Percentiles rank a stretch among this genome's conserved stretches.
Evolutionary conservation across 176 grass and related monocot species (phyloP).

Genomic region (Oryza punctata): DNA sequence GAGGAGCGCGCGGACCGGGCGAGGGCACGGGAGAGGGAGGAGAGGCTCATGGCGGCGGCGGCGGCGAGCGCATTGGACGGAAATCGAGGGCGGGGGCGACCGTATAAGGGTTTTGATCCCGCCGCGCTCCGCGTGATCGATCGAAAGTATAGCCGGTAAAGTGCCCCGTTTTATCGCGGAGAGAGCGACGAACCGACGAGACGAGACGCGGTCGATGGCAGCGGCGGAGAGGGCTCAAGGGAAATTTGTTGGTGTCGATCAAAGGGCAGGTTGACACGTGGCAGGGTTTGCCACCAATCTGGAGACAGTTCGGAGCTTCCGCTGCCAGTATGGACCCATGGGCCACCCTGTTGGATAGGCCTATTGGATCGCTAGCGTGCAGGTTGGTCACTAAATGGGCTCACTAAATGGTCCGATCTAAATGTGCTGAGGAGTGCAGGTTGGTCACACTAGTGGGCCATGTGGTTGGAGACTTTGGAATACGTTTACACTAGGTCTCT

Average conservation of each 20-base stretch:
- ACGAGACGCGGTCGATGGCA: background rate
- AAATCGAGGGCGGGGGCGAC: background rate
- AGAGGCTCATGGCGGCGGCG: slow-evolving; percentile 58
- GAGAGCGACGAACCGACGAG: slow-evolving; percentile 13
- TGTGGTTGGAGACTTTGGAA: too few species aligned
- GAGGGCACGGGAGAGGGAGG: slow-evolving; percentile 64
- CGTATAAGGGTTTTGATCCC: slow-evolving; percentile 24
- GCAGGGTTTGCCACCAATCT: background rate
- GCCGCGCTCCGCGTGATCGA: slow-evolving; percentile 17
- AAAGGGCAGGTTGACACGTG: slow-evolving; percentile 32
- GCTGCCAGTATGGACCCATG: too few species aligned
- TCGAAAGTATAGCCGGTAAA: too few species aligned
- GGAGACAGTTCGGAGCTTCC: background rate
- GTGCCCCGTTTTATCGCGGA: background rate
- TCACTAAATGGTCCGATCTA: too few species aligned
- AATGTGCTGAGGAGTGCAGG: too few species aligned
- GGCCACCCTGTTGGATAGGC: too few species aligned
- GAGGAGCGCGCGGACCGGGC: slow-evolving; percentile 62
- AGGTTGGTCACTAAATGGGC: too few species aligned
- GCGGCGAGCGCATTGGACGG: slow-evolving; percentile 16
- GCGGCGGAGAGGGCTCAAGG: background rate
- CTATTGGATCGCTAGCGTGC: too few species aligned
- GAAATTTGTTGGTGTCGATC: slow-evolving; percentile 11
- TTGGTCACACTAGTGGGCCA: too few species aligned
- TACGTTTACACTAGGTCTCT: too few species aligned